A percentile compares a stretch with the other conserved stretches of the same genome.
phyloP scores from a whole-genome alignment of 1,139 yeast genomes.

The Groenewaldozyma auringiensis region DNA sequence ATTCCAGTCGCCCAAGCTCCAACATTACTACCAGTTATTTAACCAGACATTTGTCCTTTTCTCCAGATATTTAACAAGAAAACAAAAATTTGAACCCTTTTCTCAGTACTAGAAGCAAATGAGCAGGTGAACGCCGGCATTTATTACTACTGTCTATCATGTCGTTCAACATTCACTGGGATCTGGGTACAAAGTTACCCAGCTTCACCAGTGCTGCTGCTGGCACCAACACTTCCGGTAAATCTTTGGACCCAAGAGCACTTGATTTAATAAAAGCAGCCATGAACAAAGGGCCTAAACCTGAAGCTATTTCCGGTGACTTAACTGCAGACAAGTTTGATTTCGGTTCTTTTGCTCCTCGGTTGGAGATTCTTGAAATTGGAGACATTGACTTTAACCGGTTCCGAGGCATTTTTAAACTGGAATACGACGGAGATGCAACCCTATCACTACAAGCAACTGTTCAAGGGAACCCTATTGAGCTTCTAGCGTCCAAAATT shows the following conservation, averaged over 20 bases:
- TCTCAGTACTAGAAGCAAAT: too few relatives aligned
- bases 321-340: slow-evolving; percentile 62
- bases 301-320: slow-evolving; percentile 63
- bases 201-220: not conserved
- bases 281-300: slow-evolving; percentile 61
- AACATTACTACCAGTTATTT: too few relatives aligned
- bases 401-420: slow-evolving; percentile 66
- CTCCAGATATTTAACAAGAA: too few relatives aligned
- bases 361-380: slow-evolving; percentile 63
- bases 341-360: slow-evolving; percentile 65
- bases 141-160: too few relatives aligned
- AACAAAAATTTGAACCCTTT: too few relatives aligned
- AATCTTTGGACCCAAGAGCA: slow-evolving; percentile 56
- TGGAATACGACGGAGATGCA: slow-evolving; percentile 66
- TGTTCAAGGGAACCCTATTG: slow-evolving; percentile 61
- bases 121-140: too few relatives aligned
- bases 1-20: too few relatives aligned
- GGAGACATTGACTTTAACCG: slow-evolving; percentile 64
- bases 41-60: too few relatives aligned
- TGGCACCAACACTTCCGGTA: slow-evolving; percentile 17
- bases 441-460: slow-evolving; percentile 58
- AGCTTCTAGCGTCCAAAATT: slow-evolving; percentile 46
- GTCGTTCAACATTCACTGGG: slow-evolving; percentile 77
- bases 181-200: too few relatives aligned
- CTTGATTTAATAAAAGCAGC: slow-evolving; percentile 63